Evolutionary conservation across 345 rosid species (phyloP).

Genomic region (Lepidium africanum): DNA sequence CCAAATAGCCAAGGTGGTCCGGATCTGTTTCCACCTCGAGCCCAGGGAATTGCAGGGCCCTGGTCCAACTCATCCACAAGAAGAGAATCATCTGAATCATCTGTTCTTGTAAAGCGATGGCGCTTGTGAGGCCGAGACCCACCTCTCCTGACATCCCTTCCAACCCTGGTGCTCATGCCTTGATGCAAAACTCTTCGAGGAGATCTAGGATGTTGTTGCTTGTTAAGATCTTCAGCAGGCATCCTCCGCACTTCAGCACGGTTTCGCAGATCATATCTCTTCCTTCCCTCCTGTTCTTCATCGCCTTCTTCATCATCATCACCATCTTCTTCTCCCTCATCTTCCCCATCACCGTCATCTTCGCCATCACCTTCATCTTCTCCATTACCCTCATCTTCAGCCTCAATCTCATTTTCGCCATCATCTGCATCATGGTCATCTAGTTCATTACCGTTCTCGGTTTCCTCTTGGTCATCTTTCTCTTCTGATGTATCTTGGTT

Average conservation of each 20-base stretch:
- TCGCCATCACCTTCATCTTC: constrained; percentile 59
- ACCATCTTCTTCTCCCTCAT: constrained; percentile 48
- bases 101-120: constrained; percentile 71
- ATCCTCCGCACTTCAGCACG: constrained; percentile 89
- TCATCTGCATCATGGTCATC: constrained; percentile 61
- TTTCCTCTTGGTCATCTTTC: constrained; percentile 67
- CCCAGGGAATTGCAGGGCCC: constrained; percentile 96
- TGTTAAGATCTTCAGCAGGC: constrained; percentile 56
- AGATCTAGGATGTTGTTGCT: constrained; percentile 77
- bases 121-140: constrained; percentile 95
- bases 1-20: constrained; percentile 99
- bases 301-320: constrained; percentile 57
- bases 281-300: constrained; percentile 78
- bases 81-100: constrained; percentile 99
- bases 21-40: constrained; percentile 85
- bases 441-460: constrained; percentile 73
- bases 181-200: constrained; percentile 95
- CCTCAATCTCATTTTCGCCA: constrained; percentile 66
- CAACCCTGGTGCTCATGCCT: constrained; percentile 85
- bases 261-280: constrained; percentile 93
- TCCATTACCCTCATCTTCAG: constrained; percentile 67
- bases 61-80: constrained; percentile 99
- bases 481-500: constrained; percentile 73
- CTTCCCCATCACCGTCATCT: constrained; percentile 60
- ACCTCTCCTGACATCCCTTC: constrained; percentile 85